A percentile compares a stretch with the other conserved stretches of the same genome.
Conservation (phyloP, 176 grass and related monocot species). For the Oryza brachyantha region DNA sequence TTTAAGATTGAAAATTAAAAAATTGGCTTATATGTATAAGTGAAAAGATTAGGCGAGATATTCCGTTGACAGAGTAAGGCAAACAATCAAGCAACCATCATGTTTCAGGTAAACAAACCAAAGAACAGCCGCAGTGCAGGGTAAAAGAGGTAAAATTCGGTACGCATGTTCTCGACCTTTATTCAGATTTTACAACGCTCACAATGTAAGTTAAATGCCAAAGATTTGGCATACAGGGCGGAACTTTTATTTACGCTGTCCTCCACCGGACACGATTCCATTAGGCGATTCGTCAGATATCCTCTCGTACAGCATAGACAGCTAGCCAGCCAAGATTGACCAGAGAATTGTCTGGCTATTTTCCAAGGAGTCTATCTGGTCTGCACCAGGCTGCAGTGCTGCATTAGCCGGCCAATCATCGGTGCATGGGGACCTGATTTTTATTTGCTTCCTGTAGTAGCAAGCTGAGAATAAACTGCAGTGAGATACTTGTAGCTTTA, state of each 20-base stretch:
- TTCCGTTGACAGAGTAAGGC: neutral
- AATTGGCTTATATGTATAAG: no score
- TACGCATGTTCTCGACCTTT: neutral
- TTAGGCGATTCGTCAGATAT: neutral
- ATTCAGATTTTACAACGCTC: neutral
- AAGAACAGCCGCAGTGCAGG: no score
- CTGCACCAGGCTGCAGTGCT: neutral
- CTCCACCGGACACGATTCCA: neutral
- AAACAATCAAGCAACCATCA: no score
- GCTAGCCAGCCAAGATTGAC: conserved; percentile 34
- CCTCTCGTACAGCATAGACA: neutral
- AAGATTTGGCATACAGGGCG: neutral
- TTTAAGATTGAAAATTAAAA: no score
- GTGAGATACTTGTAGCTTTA: neutral
- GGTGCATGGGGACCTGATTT: neutral
- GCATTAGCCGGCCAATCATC: neutral
- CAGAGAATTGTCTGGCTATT: neutral
- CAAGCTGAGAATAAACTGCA: neutral
- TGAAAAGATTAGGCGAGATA: no score
- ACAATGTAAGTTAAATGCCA: neutral
- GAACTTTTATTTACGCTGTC: neutral
- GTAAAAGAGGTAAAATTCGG: neutral
- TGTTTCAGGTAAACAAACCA: no score
- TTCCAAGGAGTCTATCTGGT: neutral
- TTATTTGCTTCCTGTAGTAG: neutral